Evolutionary conservation across 2,329 filamentous ascomycete species (phyloP), one percentile per base, ranked within the genome.

Genomic region (Fusarium annulatum): DNA sequence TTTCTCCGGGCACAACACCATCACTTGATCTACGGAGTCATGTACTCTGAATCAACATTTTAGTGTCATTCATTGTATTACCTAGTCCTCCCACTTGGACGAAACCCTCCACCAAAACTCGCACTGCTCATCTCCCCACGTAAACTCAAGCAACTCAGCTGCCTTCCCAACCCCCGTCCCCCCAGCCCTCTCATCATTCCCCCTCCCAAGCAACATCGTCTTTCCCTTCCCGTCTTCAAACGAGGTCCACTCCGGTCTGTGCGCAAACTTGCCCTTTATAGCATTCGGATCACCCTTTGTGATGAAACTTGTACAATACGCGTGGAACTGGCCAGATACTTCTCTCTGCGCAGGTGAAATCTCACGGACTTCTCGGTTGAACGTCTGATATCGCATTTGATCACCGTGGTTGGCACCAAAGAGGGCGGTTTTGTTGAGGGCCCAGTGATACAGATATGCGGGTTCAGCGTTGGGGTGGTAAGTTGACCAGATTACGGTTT

Each of bases 171-270:
- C 57, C 7, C 74, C 68, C 3, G 41, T 75, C 0, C 86, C 86
- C 0, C 86, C 85, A 48, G 84, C 84, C 12, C 84, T 76, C 69
- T 88, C 86, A 71, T 87, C 83, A 71, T 87, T 88, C 0, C 82
- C 86, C 41, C 84, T 79, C 1, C 86, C 86, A 28, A 88, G 80
- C 0, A 85, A 67, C 84, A 88, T 85, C 1, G 84, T 82, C 30
- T 76, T 71, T 1, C 77, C 77, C 43, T 79, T 76, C 3, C 76
- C 76, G 1, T 71, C 63, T 8, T 73, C 77, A 16, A 76, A 75
- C 7, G 82, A 26, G 2, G 64, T 58, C 80, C 79, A 80, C 38
- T 74, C 45, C 2, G 76, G 72, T 1, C 79, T 57, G 19, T 73
- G 49, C 2, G 65, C 61, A 56, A 78, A 79, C 36, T 45, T 76